Base-by-base conservation (phyloP, 495 filamentous ascomycete species). In the Tetracladium setigerum region DNA sequence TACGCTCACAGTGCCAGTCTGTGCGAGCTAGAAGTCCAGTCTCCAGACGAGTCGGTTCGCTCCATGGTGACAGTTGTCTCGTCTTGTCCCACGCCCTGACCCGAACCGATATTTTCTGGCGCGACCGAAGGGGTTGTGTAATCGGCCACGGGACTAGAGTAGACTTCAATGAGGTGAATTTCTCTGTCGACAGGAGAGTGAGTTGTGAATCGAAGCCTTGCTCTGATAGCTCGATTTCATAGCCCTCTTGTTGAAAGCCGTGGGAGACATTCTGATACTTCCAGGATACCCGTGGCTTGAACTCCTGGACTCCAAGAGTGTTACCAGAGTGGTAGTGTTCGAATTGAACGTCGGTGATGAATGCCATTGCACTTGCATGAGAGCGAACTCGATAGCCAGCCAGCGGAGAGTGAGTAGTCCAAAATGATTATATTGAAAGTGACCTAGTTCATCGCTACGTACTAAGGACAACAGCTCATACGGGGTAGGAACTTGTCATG, bases 91-190 rank as follows among this genome's bases (percentile, higher is more conserved):
- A 57, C 18, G 45, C 45, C 14, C 47, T 45, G 7, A 38, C 36
- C 7, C 47, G 27, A 44, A 37, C 12, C 8, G 41, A 70, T 69
- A 59, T 58, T 82, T 78, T 79, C 62, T n/a, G n/a, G n/a, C n/a
- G n/a, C n/a, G n/a, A n/a, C n/a, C n/a, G n/a, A n/a, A n/a, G n/a
- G n/a, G n/a, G 53, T 5, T 65, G 61, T 2, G 63, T 51, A 1
- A 64, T 67, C 4, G 71, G 71, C 71, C 71, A 74, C n/a, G 67
- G 69, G 0, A 74, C 63, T 2, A 71, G 64, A n/a, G 69, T 52
- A 0, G 71, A 74, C 4, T 62, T 44, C 17, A 16, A 16, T 16
- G 36, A 38, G 6, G 36, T 38, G 15, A 10, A 38, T 38, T 38
- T 38, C 17, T 10, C 36, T 13, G 17, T 16, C 36, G 36, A 38